These are phyloP conservation scores for Lophium mytilinum DNA, from an alignment of 495 filamentous ascomycete species.

Conservation along the genomic window DNA sequence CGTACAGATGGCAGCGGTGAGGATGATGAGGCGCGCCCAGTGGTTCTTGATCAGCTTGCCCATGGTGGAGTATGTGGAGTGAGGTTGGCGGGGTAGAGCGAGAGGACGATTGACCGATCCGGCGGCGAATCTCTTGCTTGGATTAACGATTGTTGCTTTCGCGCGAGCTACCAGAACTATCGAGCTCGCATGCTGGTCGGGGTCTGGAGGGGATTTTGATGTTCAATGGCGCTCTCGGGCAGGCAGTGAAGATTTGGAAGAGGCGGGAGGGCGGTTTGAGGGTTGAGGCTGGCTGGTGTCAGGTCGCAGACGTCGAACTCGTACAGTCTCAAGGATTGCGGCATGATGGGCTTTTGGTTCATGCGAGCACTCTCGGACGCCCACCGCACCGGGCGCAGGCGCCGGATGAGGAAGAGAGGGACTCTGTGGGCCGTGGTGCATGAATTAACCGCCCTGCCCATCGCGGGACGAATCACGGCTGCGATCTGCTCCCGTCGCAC, in stretches of 20 bases:
- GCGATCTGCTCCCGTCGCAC: neutral
- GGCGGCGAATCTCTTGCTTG: constrained; percentile 6
- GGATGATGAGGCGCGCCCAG: constrained; percentile 86
- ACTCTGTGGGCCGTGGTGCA: neutral
- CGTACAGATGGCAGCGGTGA: constrained; percentile 78
- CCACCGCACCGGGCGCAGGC: neutral
- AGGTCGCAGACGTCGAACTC: neutral
- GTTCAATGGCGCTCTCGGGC: neutral
- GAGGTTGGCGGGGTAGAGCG: constrained; percentile 11
- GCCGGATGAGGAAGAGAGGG: neutral
- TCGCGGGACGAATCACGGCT: neutral
- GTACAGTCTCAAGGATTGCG: neutral
- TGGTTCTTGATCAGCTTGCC: constrained; percentile 98
- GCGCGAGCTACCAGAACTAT: constrained; percentile 28
- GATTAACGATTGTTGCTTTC: constrained; percentile 17
- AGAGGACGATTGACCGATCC: constrained; percentile 22
- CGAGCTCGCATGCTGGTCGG: constrained; percentile 14
- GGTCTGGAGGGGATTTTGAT: constrained; percentile 17
- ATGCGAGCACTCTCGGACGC: neutral
- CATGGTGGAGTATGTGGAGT: constrained; percentile 49
- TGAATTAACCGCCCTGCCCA: neutral
- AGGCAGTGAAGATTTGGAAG: neutral
- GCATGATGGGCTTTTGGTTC: constrained; percentile 1
- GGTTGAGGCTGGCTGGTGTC: neutral
- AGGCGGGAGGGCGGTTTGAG: neutral